Evolutionary conservation across 2,329 filamentous ascomycete genomes (phyloP), one percentile per base, ranked within the genome.

Genomic region (Neospermospora avenae): DNA sequence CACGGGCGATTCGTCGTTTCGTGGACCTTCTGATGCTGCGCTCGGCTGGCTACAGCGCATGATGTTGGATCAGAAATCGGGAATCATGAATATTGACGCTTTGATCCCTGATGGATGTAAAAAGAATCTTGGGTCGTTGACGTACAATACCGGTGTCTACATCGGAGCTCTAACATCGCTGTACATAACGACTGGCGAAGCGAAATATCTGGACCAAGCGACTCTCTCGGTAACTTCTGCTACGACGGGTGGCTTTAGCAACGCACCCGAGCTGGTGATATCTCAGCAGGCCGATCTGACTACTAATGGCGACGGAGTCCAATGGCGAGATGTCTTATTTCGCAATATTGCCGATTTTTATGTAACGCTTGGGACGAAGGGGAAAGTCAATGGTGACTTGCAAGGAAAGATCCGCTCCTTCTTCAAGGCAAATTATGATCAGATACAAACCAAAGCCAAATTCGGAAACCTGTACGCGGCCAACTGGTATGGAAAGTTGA

Each of bases 101-200:
- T 20, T 60, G 10, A 44, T 35, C 2, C 20, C 49, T 18, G 51
- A 46, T 11, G 44, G 48, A 11, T 65, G 63, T 58, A 28, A 37
- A 20, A 48, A 52, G 13, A 20, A 49, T 11, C 35, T 37, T 11
- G 60, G 61, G 6, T 46, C 57, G 2, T 57, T 58, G 14, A 65
- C 60, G 34, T 65, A 65, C 58, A 63, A 65, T 22, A 65, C 63
- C 14, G 62, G 60, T 16, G 57, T 61, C 7, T 65, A 63, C 46
- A 60, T 65, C 44, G 63, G 60, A 6, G 57, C 60, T 13, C 39
- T 65, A 3, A 54, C 58, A 10, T 58, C 57, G 4, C 42, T 65
- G 4, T 65, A 60, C 52, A 55, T 57, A 35, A 48, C 54, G 4
- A 63, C 60, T 5, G 39, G 55, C 14, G 53, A 65, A 20, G 31